phyloP scores from a whole-genome alignment of 1,284 basidiomycete genomes.

The Papiliotrema nemorosa region DNA sequence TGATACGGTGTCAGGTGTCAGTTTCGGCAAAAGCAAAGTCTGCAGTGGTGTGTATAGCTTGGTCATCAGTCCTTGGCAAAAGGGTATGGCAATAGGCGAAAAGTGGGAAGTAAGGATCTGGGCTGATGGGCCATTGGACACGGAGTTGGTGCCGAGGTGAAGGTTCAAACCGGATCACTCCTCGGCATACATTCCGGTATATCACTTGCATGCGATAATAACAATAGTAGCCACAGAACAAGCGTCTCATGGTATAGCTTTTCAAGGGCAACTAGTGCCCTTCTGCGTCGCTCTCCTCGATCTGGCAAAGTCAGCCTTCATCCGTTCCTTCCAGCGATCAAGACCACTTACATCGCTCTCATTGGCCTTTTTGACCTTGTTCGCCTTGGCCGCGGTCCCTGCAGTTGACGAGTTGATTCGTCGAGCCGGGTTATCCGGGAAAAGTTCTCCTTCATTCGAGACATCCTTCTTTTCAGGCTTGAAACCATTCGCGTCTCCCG shows the following conservation, averaged over 20 bases:
- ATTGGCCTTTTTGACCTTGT: conserved; percentile 37
- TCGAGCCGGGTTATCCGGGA: conserved; percentile 47
- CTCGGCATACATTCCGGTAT: not conserved
- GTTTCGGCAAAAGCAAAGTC: conserved; percentile 57
- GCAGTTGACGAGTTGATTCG: conserved; percentile 29
- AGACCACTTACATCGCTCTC: conserved; percentile 42
- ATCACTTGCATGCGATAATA: no score
- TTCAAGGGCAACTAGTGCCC: conserved; percentile 1
- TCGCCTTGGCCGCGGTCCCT: conserved; percentile 8
- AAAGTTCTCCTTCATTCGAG: conserved; percentile 28
- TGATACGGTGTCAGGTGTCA: conserved; percentile 65
- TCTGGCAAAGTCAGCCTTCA: conserved; percentile 29
- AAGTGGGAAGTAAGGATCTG: conserved; percentile 62
- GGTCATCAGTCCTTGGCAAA: conserved; percentile 68
- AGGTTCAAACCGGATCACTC: not conserved
- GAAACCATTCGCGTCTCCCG: conserved; percentile 31
- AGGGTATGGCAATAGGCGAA: conserved; percentile 54
- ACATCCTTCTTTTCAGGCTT: conserved; percentile 35
- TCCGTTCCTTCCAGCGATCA: not conserved
- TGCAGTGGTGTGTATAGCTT: conserved; percentile 64
- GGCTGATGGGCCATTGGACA: conserved; percentile 43
- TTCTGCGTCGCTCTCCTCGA: conserved; percentile 47
- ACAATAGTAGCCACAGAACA: no score
- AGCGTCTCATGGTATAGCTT: not conserved
- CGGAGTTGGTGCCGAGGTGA: conserved; percentile 7